Evolutionary conservation across 192 early-diverging fungal species (phyloP).

Genomic region (Powellomyces hirtus): DNA sequence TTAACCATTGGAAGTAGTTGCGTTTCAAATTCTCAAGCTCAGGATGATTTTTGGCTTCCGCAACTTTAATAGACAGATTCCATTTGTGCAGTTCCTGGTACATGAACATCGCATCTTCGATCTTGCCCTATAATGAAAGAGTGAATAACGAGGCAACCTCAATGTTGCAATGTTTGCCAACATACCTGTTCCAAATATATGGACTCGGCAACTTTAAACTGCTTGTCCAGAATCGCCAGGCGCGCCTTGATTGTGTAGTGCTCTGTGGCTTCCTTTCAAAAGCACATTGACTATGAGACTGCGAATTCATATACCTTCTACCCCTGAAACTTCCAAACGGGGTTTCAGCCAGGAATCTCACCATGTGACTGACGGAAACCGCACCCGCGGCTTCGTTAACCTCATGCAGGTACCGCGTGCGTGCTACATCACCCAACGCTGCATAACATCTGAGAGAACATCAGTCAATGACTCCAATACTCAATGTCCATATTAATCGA

Average conservation of each 20-base stretch:
- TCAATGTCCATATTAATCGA: too few relatives aligned
- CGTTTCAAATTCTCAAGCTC: conserved; percentile 55
- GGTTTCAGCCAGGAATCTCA: too few relatives aligned
- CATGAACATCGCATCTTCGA: conserved; percentile 68
- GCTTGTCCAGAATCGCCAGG: conserved; percentile 58
- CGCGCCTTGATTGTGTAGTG: conserved; percentile 49
- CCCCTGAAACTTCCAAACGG: too few relatives aligned
- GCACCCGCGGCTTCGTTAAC: conserved; percentile 35
- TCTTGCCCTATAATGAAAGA: too few relatives aligned
- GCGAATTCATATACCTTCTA: too few relatives aligned
- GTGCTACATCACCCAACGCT: conserved; percentile 57
- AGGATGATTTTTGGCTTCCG: conserved; percentile 61
- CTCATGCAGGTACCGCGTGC: conserved; percentile 46
- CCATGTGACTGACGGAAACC: too few relatives aligned
- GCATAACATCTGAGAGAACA: conserved; percentile 49
- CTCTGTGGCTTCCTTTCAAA: conserved; percentile 22
- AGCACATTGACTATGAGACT: too few relatives aligned
- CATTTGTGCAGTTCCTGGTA: conserved; percentile 71
- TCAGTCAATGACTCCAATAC: neutral
- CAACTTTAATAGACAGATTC: conserved; percentile 65
- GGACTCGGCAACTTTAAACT: conserved; percentile 60
- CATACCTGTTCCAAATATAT: conserved; percentile 63
- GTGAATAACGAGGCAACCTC: neutral
- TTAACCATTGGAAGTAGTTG: conserved; percentile 66
- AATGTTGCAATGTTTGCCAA: conserved; percentile 31